Evolutionary conservation across 2,329 filamentous ascomycete species (phyloP), one percentile per base, ranked within the genome.

Genomic region (Colletotrichum camelliae): DNA sequence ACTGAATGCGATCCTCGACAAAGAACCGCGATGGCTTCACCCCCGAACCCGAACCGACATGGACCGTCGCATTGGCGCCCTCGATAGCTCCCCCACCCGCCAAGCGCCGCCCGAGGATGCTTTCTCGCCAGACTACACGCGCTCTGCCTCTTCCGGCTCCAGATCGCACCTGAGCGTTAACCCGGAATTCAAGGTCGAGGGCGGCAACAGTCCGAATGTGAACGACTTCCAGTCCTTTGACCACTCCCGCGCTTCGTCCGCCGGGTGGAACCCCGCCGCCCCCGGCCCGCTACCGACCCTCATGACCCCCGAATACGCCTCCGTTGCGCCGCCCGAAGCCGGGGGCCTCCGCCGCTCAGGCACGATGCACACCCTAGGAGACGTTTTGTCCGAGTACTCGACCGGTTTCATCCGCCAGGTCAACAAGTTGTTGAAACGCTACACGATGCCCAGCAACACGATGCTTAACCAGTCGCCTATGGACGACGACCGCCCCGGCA

Each of bases 1-100:
- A 27, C 87, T 92, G 77, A 89, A 89, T 70, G 84, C 85, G 9
- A 87, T 91, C 76, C 86, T 92, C 37, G 90, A 91, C 77, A 90
- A 92, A 76, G 89, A 92, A 48, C 89, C 90, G 35, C 86, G 90
- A 80, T 91, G 90, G 86, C 84, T 92, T 66, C 88, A 89, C 24
- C 90, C 90, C 2, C 87, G 86, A 75, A 86, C 84, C 43, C 83
- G 87, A 13, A 84, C 86, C 21, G 90, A 92, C 67, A 90, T 91
- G 87, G 83, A 83, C 60, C 85, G 86, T 37, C 89, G 89, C 33
- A 85, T 91, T 66, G 82, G 82, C n/a, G 84, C 86, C 75, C 82
- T 89, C 5, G 81, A 84, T 21, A 82, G 82, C 21, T 88, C 88
- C 29, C 83, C 85, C 7, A 83, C 81, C 8, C 81, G 86, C 31